A percentile compares a stretch with the other conserved stretches of the same genome.
These are phyloP conservation scores for Raddia distichophylla DNA, from an alignment of 176 grass and related monocot genomes.

Conservation along the genomic window DNA sequence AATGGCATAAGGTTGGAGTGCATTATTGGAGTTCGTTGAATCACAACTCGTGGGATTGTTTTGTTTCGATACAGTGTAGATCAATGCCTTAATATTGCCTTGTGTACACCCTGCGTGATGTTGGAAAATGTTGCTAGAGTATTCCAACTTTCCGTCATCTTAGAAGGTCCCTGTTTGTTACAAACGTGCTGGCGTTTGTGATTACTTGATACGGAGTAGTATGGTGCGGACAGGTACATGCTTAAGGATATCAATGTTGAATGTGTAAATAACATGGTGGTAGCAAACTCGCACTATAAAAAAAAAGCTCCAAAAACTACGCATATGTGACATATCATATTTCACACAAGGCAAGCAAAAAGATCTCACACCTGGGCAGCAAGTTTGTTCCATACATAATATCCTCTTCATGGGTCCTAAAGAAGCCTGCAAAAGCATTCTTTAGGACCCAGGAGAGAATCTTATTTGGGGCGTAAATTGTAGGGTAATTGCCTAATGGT, in stretches of 20 bases:
- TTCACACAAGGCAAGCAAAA: too few species aligned
- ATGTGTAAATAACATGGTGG: too few species aligned
- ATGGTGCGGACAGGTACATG: not conserved
- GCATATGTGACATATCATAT: too few species aligned
- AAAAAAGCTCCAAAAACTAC: too few species aligned
- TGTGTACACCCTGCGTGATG: not conserved
- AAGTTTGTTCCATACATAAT: too few species aligned
- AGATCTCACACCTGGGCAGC: too few species aligned
- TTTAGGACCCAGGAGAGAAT: slow-evolving; percentile 6
- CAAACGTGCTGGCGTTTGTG: not conserved
- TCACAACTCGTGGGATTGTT: not conserved
- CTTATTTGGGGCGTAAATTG: slow-evolving; percentile 31
- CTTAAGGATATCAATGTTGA: not conserved
- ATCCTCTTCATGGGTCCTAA: too few species aligned
- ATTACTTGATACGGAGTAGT: slow-evolving; percentile 23
- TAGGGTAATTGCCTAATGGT: not conserved
- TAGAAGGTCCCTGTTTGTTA: not conserved
- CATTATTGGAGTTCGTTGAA: slow-evolving; percentile 17
- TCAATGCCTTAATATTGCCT: not conserved
- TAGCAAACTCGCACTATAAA: too few species aligned
- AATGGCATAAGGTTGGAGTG: not conserved
- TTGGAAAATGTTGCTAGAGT: not conserved
- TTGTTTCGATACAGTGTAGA: not conserved
- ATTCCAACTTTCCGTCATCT: not conserved
- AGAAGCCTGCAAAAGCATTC: not conserved